A percentile compares a stretch with the other conserved stretches of the same genome.
phyloP scores from a whole-genome alignment of 257 asterid genomes.

The Osmanthus fragrans region DNA sequence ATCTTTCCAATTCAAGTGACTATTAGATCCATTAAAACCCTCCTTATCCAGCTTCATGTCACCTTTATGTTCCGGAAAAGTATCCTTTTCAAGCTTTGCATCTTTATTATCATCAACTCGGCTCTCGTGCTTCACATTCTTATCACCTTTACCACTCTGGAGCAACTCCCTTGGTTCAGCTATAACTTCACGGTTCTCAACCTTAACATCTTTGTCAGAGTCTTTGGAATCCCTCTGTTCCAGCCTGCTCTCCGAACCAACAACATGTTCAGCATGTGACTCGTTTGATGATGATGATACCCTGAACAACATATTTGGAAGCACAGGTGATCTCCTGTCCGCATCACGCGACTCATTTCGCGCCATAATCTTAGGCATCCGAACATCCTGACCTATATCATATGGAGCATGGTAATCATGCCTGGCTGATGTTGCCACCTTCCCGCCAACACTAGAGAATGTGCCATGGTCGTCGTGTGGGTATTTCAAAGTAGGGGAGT shows the following conservation, averaged over 20 bases:
- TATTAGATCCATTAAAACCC: slow-evolving; percentile 45
- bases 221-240: slow-evolving; percentile 66
- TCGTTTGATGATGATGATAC: slow-evolving; percentile 57
- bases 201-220: slow-evolving; percentile 53
- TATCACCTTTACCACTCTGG: slow-evolving; percentile 58
- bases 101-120: slow-evolving; percentile 70
- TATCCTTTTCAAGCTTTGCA: slow-evolving; percentile 58
- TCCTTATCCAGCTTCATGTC: slow-evolving; percentile 71
- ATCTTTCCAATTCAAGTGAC: slow-evolving; percentile 67
- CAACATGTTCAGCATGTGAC: slow-evolving; percentile 52
- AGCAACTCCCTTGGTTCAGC: slow-evolving; percentile 61
- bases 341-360: slow-evolving; percentile 69
- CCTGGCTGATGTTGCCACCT: slow-evolving; percentile 43
- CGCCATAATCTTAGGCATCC: slow-evolving; percentile 58
- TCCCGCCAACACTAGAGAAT: slow-evolving; percentile 49
- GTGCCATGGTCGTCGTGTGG: slow-evolving; percentile 69
- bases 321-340: slow-evolving; percentile 71
- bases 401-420: slow-evolving; percentile 65
- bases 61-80: slow-evolving; percentile 58
- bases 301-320: slow-evolving; percentile 57
- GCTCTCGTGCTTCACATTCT: slow-evolving; percentile 47
- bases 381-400: slow-evolving; percentile 66
- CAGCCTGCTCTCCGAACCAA: slow-evolving; percentile 58
- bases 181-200: slow-evolving; percentile 62
- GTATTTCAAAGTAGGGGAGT: slow-evolving; percentile 58